These are phyloP conservation scores for Usnea hakonensis DNA, from an alignment of 495 filamentous ascomycete genomes.

Conservation along the genomic window DNA sequence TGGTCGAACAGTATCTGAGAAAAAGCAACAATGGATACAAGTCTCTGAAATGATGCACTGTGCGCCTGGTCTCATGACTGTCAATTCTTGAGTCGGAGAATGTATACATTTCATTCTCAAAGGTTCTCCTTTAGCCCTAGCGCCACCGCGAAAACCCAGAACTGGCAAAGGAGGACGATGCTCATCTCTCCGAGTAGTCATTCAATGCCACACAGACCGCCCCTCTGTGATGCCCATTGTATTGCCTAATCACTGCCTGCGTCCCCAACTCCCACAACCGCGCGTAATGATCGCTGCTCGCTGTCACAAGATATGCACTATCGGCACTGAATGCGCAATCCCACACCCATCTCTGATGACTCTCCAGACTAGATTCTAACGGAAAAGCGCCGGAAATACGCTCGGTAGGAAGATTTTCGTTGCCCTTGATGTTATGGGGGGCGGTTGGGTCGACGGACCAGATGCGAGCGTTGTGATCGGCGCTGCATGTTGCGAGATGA, in stretches of 20 bases:
- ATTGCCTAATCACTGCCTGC: conserved; percentile 89
- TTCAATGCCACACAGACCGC: conserved; percentile 95
- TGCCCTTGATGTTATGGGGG: conserved; percentile 23
- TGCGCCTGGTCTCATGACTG: background rate
- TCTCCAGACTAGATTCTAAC: conserved; percentile 84
- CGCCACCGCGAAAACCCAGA: conserved; percentile 16
- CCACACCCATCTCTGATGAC: conserved; percentile 98
- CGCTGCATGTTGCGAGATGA: conserved; percentile 93
- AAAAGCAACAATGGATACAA: background rate
- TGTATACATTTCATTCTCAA: background rate
- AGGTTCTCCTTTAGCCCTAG: background rate
- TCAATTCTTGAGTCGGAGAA: background rate
- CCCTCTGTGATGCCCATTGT: conserved; percentile 94
- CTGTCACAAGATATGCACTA: conserved; percentile 94
- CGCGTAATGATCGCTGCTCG: conserved; percentile 94
- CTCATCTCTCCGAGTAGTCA: conserved; percentile 72
- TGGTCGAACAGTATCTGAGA: background rate
- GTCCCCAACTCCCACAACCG: conserved; percentile 85
- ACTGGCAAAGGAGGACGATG: background rate
- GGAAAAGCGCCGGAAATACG: conserved; percentile 50
- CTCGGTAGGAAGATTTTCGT: conserved; percentile 32
- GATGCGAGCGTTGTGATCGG: conserved; percentile 95
- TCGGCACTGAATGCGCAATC: conserved; percentile 98
- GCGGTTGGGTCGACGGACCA: conserved; percentile 67
- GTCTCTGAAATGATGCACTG: background rate